Evolutionary conservation across 1,284 basidiomycete species (phyloP).

Genomic region (Microstroma glucosiphilum): DNA sequence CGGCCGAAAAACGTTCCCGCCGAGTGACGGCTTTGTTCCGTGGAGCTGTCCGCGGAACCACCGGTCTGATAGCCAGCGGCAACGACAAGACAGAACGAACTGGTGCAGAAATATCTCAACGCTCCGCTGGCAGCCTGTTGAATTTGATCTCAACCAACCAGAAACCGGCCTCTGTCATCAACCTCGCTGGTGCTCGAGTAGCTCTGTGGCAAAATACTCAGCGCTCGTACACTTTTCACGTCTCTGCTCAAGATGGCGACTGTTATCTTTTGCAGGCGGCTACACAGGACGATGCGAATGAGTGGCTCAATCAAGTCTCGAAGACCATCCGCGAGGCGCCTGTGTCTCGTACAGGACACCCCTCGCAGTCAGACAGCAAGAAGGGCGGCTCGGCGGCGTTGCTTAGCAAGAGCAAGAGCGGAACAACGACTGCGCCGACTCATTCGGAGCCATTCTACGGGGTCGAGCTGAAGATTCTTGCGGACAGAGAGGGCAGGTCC

Average conservation of each 20-base stretch:
- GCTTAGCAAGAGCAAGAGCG: background rate
- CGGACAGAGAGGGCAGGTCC: conserved; percentile 27
- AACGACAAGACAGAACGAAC: background rate
- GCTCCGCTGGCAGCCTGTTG: conserved; percentile 11
- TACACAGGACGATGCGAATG: conserved; percentile 30
- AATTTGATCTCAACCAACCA: conserved; percentile 25
- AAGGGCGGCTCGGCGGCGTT: conserved; percentile 13
- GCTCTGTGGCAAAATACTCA: conserved; percentile 43
- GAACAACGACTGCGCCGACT: conserved; percentile 10
- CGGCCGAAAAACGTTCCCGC: conserved; percentile 23
- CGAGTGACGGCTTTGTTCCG: conserved; percentile 47
- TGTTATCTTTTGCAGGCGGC: conserved; percentile 43
- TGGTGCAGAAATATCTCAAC: background rate
- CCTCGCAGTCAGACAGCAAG: background rate
- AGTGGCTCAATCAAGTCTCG: conserved; percentile 38
- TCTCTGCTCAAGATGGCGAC: conserved; percentile 35
- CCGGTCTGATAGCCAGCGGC: background rate
- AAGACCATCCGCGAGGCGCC: conserved; percentile 9
- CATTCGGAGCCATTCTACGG: conserved; percentile 27
- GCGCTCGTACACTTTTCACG: conserved; percentile 41
- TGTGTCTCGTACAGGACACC: background rate
- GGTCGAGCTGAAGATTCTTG: conserved; percentile 28
- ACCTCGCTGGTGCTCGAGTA: conserved; percentile 33
- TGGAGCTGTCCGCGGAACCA: conserved; percentile 25
- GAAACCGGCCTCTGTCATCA: conserved; percentile 31